phyloP scores from a whole-genome alignment of 208 protist species.

The Acanthamoeba quina region DNA sequence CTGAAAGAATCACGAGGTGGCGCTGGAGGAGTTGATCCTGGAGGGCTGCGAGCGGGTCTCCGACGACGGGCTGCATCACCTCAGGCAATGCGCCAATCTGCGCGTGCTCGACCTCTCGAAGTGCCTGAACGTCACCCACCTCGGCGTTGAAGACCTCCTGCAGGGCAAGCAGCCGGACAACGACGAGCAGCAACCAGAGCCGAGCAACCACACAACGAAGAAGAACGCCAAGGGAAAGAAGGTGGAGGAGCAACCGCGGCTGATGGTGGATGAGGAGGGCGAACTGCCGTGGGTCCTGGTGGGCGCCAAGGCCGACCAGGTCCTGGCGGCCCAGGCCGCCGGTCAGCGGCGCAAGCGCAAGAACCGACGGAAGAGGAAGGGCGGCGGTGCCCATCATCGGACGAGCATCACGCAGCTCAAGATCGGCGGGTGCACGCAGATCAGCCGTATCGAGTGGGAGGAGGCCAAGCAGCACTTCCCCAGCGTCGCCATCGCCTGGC shows the following conservation, averaged over 20 bases:
- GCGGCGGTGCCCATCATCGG: background rate
- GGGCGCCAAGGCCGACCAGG: background rate
- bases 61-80: conserved; percentile 20
- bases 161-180: background rate
- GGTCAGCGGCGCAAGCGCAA: background rate
- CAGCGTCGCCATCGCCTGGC: conserved; percentile 10
- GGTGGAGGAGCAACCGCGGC: background rate
- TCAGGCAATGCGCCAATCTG: conserved; percentile 12
- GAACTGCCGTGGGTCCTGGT: conserved; percentile 51
- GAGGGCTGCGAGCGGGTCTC: conserved; percentile 48
- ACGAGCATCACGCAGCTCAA: conserved; percentile 57
- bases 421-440: conserved; percentile 14
- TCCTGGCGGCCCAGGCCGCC: background rate
- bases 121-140: background rate
- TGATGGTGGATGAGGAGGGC: conserved; percentile 41
- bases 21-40: conserved; percentile 54
- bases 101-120: conserved; percentile 38
- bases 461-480: conserved; percentile 1
- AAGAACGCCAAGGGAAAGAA: background rate
- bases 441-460: conserved; percentile 39
- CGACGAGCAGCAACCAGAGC: background rate
- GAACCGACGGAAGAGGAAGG: background rate
- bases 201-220: background rate
- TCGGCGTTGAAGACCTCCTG: conserved; percentile 10
- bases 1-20: background rate